A percentile compares a stretch with the other conserved stretches of the same genome.
phyloP scores from a whole-genome alignment of 257 asterid species.

The Cordia subcordata region DNA sequence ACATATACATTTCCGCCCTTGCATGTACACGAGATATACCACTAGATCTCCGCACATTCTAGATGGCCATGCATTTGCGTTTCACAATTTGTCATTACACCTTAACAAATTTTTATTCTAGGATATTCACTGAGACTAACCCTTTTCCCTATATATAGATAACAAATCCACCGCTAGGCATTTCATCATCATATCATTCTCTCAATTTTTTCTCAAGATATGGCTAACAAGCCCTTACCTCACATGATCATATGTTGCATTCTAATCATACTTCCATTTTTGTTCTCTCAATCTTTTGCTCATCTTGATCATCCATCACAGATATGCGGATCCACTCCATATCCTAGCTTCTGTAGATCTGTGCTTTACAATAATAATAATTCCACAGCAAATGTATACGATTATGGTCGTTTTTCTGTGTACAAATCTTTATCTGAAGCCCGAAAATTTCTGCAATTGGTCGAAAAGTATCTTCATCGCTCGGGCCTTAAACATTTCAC shows the following conservation, averaged over 20 bases:
- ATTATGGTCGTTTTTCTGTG: slow-evolving; percentile 55
- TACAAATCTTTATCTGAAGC: slow-evolving; percentile 46
- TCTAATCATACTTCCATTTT: background rate
- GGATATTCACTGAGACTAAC: background rate
- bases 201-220: background rate
- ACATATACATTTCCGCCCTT: no score
- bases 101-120: no score
- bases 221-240: background rate
- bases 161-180: no score
- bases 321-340: slow-evolving; percentile 27
- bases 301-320: background rate
- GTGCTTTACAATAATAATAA: slow-evolving; percentile 32
- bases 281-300: slow-evolving; percentile 7
- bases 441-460: slow-evolving; percentile 36
- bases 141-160: background rate
- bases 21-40: no score
- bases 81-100: no score
- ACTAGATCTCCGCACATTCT: no score
- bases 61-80: slow-evolving; percentile 5
- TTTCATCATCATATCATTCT: background rate
- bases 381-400: slow-evolving; percentile 50
- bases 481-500: slow-evolving; percentile 29
- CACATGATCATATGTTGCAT: background rate
- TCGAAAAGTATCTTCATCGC: slow-evolving; percentile 28
- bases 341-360: slow-evolving; percentile 36